Conservation (phyloP, 75 land plant species). For the Selaginella tamariscina region DNA sequence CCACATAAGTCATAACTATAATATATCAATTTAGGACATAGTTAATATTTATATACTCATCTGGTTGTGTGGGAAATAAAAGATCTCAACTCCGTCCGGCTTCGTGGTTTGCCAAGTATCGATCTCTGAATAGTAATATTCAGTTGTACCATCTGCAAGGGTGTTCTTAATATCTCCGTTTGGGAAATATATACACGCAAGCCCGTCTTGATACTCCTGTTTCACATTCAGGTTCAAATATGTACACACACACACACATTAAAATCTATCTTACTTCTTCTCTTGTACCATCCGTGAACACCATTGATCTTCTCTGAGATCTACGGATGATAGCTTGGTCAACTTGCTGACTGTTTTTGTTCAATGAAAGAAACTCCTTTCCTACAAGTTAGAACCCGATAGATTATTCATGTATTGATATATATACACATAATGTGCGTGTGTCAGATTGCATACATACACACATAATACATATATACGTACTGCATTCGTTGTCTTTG, state of each 20-base stretch:
- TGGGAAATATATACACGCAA: conserved; percentile 9
- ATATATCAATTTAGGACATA: background rate
- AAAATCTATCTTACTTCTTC: background rate
- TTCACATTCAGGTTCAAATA: background rate
- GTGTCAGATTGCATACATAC: too few species aligned
- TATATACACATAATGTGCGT: too few species aligned
- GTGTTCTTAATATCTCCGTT: conserved; percentile 1
- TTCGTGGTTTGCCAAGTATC: conserved; percentile 11
- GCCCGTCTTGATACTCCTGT: conserved; percentile 8
- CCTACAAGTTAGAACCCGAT: too few species aligned
- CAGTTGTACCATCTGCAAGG: conserved; percentile 8
- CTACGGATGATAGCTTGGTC: background rate
- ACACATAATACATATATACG: too few species aligned
- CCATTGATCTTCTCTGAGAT: background rate
- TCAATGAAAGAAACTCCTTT: too few species aligned
- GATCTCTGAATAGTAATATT: conserved; percentile 4
- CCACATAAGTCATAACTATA: background rate
- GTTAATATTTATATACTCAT: background rate
- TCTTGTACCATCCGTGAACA: background rate
- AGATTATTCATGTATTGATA: too few species aligned
- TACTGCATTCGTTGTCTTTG: too few species aligned
- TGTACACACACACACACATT: background rate
- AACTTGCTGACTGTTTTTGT: too few species aligned
- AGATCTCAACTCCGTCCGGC: conserved; percentile 7
- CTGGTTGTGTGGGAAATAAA: conserved; percentile 9